Base-by-base conservation (phyloP, 345 rosid genomes). In the Euphorbia lathyris region DNA sequence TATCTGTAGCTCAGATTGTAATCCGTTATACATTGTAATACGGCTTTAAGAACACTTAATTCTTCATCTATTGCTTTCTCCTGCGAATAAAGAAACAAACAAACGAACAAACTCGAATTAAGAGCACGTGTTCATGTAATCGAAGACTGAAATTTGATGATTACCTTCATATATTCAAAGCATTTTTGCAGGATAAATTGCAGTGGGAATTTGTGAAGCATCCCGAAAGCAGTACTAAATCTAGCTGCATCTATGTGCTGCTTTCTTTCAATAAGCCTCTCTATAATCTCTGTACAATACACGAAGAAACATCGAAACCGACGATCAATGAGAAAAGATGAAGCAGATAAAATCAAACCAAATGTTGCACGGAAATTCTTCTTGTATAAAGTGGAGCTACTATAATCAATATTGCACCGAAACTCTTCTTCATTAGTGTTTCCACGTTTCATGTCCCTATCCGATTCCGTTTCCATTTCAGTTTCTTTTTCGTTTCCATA, bases 241-340 rank as follows among this genome's bases (percentile, higher is more conserved):
- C 58, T 20, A 22, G 25, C 58, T 6, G 58, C 58, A 8, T 1
- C 27, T 0, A 78, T 20, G 61, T 58, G 65, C 43, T 78, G 66
- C 25, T 74, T 74, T 66, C 59, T 73, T 47, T 5, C 19, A 59
- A 75, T 36, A 40, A 82, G 84, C 52, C 30, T 50, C 12, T n/a
- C 19, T 60, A 78, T 65, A 26, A 83, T 72, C 45, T 29, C 88
- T 82, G 78, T 56, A 32, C 66, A 72, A 23, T 58, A 29, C 17
- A 5, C 5, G 7, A 53, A 6, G n/a, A n/a, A n/a, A n/a, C n/a
- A n/a, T n/a, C n/a, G n/a, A n/a, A n/a, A n/a, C 2, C 36, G 36
- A 32, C 36, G 5, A 32, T 32, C 36, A 32, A 32, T 2, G 3
- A n/a, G n/a, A n/a, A n/a, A n/a, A n/a, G n/a, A n/a, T n/a, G n/a